Percentiles rank a stretch among this genome's conserved stretches.
phyloP scores from a whole-genome alignment of 495 filamentous ascomycete genomes.

The Alectoria sarmentosa region DNA sequence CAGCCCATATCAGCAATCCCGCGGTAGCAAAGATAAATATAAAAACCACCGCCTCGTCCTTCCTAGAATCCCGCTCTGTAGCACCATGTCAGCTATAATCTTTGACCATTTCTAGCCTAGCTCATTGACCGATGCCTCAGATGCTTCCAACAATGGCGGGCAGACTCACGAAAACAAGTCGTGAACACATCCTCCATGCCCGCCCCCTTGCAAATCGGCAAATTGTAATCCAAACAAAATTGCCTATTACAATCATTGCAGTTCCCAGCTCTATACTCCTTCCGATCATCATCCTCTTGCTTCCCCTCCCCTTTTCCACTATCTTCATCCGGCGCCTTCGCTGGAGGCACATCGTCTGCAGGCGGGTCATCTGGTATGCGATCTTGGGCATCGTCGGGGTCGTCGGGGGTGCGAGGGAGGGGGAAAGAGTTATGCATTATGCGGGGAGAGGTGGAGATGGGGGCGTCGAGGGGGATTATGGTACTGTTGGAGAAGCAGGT shows the following conservation, averaged over 20 bases:
- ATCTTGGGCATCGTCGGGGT: conserved; percentile 21
- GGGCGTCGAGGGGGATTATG: conserved; percentile 67
- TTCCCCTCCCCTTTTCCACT: conserved; percentile 11
- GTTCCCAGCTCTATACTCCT: conserved; percentile 38
- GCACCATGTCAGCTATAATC: conserved; percentile 12
- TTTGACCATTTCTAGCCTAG: background rate
- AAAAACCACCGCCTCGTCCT: conserved; percentile 86
- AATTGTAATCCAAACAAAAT: conserved; percentile 78
- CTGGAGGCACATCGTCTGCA: background rate
- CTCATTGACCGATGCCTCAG: too few species aligned
- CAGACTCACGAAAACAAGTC: conserved; percentile 71
- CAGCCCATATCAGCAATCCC: conserved; percentile 77
- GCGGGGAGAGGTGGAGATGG: conserved; percentile 32
- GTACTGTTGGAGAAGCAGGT: conserved; percentile 88
- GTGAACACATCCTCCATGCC: conserved; percentile 82
- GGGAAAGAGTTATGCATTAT: conserved; percentile 18
- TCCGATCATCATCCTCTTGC: conserved; percentile 25
- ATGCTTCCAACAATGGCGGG: too few species aligned
- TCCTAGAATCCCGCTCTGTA: conserved; percentile 73
- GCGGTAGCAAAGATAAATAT: conserved; percentile 83
- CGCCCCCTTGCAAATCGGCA: conserved; percentile 81
- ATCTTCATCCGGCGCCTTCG: background rate
- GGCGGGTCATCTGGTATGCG: conserved; percentile 11
- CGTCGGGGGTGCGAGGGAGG: conserved; percentile 28
- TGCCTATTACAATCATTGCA: conserved; percentile 87